Evolutionary conservation across 1,284 basidiomycete genomes (phyloP), one percentile per base, ranked within the genome.

Genomic region (Mycena citricolor): DNA sequence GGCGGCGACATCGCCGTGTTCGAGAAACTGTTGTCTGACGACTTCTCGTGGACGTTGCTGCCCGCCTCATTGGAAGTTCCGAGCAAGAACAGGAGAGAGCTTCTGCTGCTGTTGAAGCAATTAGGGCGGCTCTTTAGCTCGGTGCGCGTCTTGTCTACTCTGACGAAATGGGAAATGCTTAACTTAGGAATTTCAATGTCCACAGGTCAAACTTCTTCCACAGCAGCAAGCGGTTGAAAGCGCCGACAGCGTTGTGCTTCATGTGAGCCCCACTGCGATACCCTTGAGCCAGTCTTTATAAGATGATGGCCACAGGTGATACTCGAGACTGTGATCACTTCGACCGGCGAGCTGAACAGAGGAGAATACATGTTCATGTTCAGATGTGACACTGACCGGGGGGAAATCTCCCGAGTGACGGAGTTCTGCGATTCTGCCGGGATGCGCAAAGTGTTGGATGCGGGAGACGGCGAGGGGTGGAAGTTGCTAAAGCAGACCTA

Each of bases 401-500:
- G 37, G 20, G 39, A 22, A 30, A 24, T 49, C 12, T 6, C 2
- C 12, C 39, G 32, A 8, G 30, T 44, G 32, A 44, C 30, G n/a
- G 47, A 43, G 32, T 49, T 44, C 21, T 11, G 24, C 13, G 42
- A 49, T 24, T 24, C 41, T 10, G 41, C 43, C 16, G 19, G 13
- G n/a, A 20, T 38, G n/a, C 36, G 36, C 10, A 21, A 25, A 4
- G 17, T 32, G 12, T 39, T 37, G n/a, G 29, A 32, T 8, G 42
- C 47, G n/a, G 42, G 32, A n/a, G 42, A 36, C 7, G 42, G 47
- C 5, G 39, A 2, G 14, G 39, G 39, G 3, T 34, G 2, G 13
- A 35, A 39, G 16, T 17, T 47, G n/a, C 2, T 47, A 4, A 19
- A 20, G 6, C 2, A 32, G 14, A 20, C n/a, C 22, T 25, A 24